These are phyloP conservation scores for Colletotrichum tamarilloi DNA, from an alignment of 2,329 filamentous ascomycete genomes.

Conservation along the genomic window DNA sequence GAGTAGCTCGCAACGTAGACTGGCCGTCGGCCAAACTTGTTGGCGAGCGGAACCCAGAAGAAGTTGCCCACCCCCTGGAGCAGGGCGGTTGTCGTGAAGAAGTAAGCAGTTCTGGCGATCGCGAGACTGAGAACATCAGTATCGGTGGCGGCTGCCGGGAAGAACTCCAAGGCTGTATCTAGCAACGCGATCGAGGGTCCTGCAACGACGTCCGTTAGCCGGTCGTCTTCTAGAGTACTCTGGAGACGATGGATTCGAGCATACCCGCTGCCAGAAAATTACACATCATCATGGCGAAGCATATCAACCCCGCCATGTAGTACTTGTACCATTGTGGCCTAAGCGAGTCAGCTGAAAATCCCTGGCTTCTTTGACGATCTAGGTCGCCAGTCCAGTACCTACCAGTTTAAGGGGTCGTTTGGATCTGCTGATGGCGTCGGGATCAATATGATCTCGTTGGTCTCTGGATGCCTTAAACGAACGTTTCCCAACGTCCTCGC, in stretches of 20 bases:
- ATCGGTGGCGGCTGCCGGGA: constrained; percentile 47
- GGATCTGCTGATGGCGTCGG: constrained; percentile 58
- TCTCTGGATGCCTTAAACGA: constrained; percentile 53
- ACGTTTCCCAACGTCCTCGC: constrained; percentile 52
- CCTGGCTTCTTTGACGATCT: background rate
- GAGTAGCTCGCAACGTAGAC: constrained; percentile 56
- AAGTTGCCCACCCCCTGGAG: constrained; percentile 60
- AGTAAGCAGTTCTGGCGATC: constrained; percentile 60
- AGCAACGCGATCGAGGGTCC: constrained; percentile 62
- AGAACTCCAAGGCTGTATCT: constrained; percentile 58
- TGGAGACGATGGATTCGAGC: background rate
- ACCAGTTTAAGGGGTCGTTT: constrained; percentile 65
- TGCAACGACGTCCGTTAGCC: constrained; percentile 17
- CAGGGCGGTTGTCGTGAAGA: constrained; percentile 63
- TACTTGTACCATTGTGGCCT: constrained; percentile 59
- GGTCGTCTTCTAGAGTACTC: background rate
- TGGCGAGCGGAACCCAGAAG: constrained; percentile 57
- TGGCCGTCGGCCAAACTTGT: constrained; percentile 57
- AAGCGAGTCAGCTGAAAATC: constrained; percentile 1
- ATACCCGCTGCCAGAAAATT: constrained; percentile 66
- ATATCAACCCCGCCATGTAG: constrained; percentile 62
- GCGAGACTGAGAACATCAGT: constrained; percentile 43
- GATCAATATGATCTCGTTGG: constrained; percentile 60
- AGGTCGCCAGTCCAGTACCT: constrained; percentile 34
- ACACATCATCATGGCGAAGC: constrained; percentile 64